Evolutionary conservation across 23 red algal species (phyloP), one percentile per base, ranked within the genome.

Genomic region (Gracilaria gracilis): DNA sequence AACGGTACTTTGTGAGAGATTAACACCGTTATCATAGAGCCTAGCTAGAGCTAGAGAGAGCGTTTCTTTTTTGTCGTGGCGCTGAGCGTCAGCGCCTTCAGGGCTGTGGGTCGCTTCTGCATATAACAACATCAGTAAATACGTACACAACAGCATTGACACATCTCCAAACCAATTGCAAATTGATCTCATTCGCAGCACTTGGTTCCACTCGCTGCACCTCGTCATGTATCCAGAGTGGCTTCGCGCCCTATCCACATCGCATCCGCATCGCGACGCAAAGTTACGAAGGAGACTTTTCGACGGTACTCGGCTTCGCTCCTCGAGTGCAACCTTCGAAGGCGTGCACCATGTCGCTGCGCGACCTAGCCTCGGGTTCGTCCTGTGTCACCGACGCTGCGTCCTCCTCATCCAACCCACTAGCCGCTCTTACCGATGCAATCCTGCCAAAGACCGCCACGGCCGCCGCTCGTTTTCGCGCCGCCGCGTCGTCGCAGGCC

Each of bases 281-380:
- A n/a, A n/a, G n/a, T n/a, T n/a, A n/a, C n/a, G n/a, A n/a, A n/a
- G n/a, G n/a, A n/a, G n/a, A n/a, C n/a, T n/a, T n/a, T n/a, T n/a
- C n/a, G n/a, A n/a, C n/a, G n/a, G n/a, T n/a, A n/a, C n/a, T n/a
- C n/a, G n/a, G n/a, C n/a, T n/a, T n/a, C n/a, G n/a, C n/a, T n/a
- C n/a, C n/a, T n/a, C n/a, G n/a, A n/a, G n/a, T n/a, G n/a, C n/a
- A n/a, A n/a, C n/a, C n/a, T n/a, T n/a, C n/a, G n/a, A n/a, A n/a
- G n/a, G n/a, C n/a, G n/a, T n/a, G n/a, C n/a, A n/a, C n/a, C n/a
- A 85, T 85, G 81, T 85, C 81, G 17, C 81, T 85, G 15, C 81
- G 62, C 44, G 81, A 85, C 57, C 62, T 85, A 34, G 59, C 81
- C 33, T 46, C 81, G 2, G 62, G 46, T 4, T 24, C 81, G 6